A percentile compares a stretch with the other conserved stretches of the same genome.
Conservation (phyloP, 306 rosid species). For the Cicer cuneatum region DNA sequence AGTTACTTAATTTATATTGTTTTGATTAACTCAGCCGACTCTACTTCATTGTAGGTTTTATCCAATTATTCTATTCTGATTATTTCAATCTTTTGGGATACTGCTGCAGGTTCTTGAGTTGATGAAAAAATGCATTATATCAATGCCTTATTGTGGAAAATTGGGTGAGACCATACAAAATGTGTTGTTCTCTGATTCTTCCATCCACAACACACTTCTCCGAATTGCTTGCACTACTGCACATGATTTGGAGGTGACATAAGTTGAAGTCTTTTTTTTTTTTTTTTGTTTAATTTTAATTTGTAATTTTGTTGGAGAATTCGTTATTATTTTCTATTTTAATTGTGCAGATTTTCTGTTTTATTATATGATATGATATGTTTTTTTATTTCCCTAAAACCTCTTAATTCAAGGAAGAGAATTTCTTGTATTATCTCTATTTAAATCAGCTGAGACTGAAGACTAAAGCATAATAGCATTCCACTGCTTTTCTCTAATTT, state of each 20-base stretch:
- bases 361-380: too few species aligned
- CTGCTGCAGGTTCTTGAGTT: constrained; percentile 82
- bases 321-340: too few species aligned
- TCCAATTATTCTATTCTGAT: constrained; percentile 25
- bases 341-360: too few species aligned
- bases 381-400: too few species aligned
- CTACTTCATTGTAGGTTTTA: constrained; percentile 32
- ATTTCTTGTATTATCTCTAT: too few species aligned
- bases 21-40: constrained; percentile 13
- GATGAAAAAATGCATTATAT: constrained; percentile 70
- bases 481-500: too few species aligned
- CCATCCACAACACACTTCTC: constrained; percentile 78
- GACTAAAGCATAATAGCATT: too few species aligned
- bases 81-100: constrained; percentile 40
- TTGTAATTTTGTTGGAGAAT: neutral
- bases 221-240: constrained; percentile 78
- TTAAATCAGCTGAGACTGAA: too few species aligned
- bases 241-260: constrained; percentile 76
- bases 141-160: constrained; percentile 58
- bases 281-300: constrained; percentile 34
- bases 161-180: constrained; percentile 65
- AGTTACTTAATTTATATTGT: constrained; percentile 15
- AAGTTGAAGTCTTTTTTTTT: constrained; percentile 31
- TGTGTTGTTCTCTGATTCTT: constrained; percentile 76
- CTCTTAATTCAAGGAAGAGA: too few species aligned